These are phyloP conservation scores for Rhynchosporium secalis DNA, from an alignment of 2,329 filamentous ascomycete species.

Conservation along the genomic window DNA sequence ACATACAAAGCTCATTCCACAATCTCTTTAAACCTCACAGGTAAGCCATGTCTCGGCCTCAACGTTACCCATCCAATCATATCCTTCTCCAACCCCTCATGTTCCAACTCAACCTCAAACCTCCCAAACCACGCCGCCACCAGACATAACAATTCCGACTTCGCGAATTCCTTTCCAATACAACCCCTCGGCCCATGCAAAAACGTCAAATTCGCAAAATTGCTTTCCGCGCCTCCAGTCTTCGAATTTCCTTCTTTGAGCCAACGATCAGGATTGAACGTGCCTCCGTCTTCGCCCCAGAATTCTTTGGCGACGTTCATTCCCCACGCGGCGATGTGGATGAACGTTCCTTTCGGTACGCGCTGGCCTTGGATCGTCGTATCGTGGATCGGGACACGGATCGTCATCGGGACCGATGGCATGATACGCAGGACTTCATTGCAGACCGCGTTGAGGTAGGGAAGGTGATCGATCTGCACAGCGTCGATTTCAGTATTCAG, in stretches of 20 bases:
- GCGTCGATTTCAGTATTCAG: conserved; percentile 45
- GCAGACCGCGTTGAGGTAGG: conserved; percentile 77
- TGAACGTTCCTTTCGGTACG: conserved; percentile 67
- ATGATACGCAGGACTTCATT: conserved; percentile 74
- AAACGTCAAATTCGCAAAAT: conserved; percentile 79
- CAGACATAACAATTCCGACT: conserved; percentile 80
- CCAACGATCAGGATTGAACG: conserved; percentile 81
- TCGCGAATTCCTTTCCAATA: conserved; percentile 79
- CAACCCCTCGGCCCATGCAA: conserved; percentile 82
- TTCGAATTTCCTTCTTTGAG: conserved; percentile 52
- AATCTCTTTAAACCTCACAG: background rate
- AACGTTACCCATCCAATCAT: conserved; percentile 10
- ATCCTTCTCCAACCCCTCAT: conserved; percentile 62
- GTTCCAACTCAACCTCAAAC: conserved; percentile 62
- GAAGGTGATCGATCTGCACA: conserved; percentile 68
- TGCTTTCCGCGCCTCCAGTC: conserved; percentile 68
- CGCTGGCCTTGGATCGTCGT: conserved; percentile 63
- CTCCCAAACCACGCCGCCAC: conserved; percentile 74
- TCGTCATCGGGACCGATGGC: conserved; percentile 68
- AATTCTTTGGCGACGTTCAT: conserved; percentile 66
- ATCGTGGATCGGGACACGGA: conserved; percentile 63
- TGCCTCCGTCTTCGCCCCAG: conserved; percentile 73
- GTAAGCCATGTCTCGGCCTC: conserved; percentile 2
- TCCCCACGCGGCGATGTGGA: conserved; percentile 64
- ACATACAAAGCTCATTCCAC: background rate